Evolutionary conservation across 2,329 filamentous ascomycete species (phyloP), one percentile per base, ranked within the genome.

Genomic region (Cercospora berteroae): DNA sequence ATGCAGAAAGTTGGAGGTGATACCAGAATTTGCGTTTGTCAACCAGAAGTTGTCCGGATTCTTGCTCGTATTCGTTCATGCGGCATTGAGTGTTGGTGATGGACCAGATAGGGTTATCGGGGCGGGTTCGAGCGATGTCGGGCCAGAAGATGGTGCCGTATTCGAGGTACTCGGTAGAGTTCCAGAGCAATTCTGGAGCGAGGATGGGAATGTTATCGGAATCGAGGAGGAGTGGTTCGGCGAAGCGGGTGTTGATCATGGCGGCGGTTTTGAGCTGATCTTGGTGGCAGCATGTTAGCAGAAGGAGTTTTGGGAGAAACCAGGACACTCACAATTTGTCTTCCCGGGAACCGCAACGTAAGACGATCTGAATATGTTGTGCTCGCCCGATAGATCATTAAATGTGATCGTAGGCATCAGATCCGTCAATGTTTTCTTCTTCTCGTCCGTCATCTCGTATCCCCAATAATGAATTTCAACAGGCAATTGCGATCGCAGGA

Each of bases 1-100:
- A 79, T 7, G 74, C 74, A 12, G 78, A 77, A 10, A 79, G 74
- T 65, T 79, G 77, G 2, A 80, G 70, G 67, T 79, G 78, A 66
- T 80, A 79, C 72, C 75, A 80, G 71, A 74, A 79, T 20, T 72
- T 73, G 6, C 67, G 67, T 71, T 80, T 80, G 70, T 80, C 76
- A 23, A 80, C 74, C 9, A 80, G 66, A 20, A 80, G 66, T 67
- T 80, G 78, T 10, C 78, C 78, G 29, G 71, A 75, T 63, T 80
- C 77, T 27, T 71, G 70, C 64, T 79, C 78, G 64, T 78, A 79
- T 63, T 79, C 78, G 64, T 79, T 70, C 71, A 76, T 66, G 20
- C 73, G 72, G 63, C 77, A 80, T 7, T 65, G n/a, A 6, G 78
- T 79, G 69, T 79, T 79, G 8, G 76, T 78, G 67, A 79, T 79